These are phyloP conservation scores for Eucalyptus lansdowneana DNA, from an alignment of 345 rosid genomes.

Conservation along the genomic window DNA sequence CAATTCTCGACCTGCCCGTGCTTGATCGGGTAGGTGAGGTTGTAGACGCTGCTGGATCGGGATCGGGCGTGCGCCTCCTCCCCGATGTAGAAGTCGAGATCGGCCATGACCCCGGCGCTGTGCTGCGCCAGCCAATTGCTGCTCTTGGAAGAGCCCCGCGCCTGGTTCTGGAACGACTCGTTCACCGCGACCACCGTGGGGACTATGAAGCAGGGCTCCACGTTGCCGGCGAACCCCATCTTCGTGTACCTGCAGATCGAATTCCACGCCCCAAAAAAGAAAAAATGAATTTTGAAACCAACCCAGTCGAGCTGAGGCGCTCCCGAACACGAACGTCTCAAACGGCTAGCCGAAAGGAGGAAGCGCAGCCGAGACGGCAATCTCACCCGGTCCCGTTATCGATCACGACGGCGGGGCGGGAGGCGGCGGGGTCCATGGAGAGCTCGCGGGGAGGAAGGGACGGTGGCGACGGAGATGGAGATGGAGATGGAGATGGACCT, in stretches of 20 bases:
- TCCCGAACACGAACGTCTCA: neutral
- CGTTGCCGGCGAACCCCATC: constrained; percentile 96
- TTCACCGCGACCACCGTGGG: constrained; percentile 90
- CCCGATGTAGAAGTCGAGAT: constrained; percentile 87
- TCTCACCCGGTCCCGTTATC: constrained; percentile 95
- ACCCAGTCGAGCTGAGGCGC: neutral
- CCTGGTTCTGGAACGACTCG: constrained; percentile 75
- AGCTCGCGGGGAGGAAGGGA: neutral
- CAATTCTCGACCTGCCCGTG: constrained; percentile 93
- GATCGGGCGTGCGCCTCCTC: constrained; percentile 76
- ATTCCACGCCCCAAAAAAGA: neutral
- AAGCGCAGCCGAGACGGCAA: neutral
- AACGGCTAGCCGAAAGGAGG: neutral
- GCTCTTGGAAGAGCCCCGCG: constrained; percentile 50
- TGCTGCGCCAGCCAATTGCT: constrained; percentile 75
- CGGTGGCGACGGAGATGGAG: neutral
- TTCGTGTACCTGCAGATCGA: constrained; percentile 60
- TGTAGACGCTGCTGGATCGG: constrained; percentile 63
- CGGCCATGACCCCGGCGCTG: constrained; percentile 94
- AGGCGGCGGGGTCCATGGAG: constrained; percentile 67
- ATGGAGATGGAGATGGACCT: constrained; percentile 24
- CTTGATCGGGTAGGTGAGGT: constrained; percentile 70
- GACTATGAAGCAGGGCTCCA: constrained; percentile 89
- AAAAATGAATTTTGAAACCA: neutral
- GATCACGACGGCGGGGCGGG: constrained; percentile 95